Percentiles rank a stretch among this genome's conserved stretches.
These are phyloP conservation scores for Cylindrodendrum hubeiense DNA, from an alignment of 2,329 filamentous ascomycete genomes.

Conservation along the genomic window DNA sequence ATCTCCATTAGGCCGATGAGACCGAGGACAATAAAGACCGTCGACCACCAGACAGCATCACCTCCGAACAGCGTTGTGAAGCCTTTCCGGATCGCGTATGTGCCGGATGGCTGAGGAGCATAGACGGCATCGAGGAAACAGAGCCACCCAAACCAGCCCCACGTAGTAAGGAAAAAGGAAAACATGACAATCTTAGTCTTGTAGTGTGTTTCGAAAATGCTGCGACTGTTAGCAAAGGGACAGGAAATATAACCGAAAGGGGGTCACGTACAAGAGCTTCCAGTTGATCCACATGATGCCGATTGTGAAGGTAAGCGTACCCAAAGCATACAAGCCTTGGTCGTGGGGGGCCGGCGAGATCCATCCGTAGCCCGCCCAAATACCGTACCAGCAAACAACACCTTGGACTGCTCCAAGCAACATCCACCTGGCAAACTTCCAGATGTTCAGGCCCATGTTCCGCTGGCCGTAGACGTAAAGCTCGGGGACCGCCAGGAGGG, in stretches of 20 bases:
- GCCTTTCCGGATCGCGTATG: slow-evolving; percentile 77
- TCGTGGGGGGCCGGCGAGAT: slow-evolving; percentile 67
- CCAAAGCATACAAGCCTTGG: slow-evolving; percentile 79
- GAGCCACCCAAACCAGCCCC: slow-evolving; percentile 82
- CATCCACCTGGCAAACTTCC: slow-evolving; percentile 82
- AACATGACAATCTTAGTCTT: slow-evolving; percentile 74
- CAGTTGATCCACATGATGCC: slow-evolving; percentile 79
- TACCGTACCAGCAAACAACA: slow-evolving; percentile 78
- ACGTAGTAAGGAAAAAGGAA: slow-evolving; percentile 69
- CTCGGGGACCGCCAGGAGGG: slow-evolving; percentile 91
- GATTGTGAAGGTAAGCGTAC: slow-evolving; percentile 78
- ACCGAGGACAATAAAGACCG: slow-evolving; percentile 72
- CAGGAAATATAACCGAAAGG: no score
- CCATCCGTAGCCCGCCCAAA: slow-evolving; percentile 64
- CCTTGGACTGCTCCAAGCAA: slow-evolving; percentile 79
- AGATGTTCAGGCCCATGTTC: slow-evolving; percentile 78
- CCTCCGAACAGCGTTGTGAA: slow-evolving; percentile 76
- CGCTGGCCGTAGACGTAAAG: slow-evolving; percentile 87
- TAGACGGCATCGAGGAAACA: slow-evolving; percentile 77
- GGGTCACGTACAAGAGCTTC: slow-evolving; percentile 77
- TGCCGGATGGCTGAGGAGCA: slow-evolving; percentile 56
- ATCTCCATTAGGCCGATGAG: slow-evolving; percentile 75
- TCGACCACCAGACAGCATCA: slow-evolving; percentile 80
- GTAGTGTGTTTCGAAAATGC: slow-evolving; percentile 82
- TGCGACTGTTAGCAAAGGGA: slow-evolving; percentile 41